Evolutionary conservation across 495 filamentous ascomycete genomes (phyloP), one percentile per base, ranked within the genome.

Genomic region (Opeltia flavorubescens): DNA sequence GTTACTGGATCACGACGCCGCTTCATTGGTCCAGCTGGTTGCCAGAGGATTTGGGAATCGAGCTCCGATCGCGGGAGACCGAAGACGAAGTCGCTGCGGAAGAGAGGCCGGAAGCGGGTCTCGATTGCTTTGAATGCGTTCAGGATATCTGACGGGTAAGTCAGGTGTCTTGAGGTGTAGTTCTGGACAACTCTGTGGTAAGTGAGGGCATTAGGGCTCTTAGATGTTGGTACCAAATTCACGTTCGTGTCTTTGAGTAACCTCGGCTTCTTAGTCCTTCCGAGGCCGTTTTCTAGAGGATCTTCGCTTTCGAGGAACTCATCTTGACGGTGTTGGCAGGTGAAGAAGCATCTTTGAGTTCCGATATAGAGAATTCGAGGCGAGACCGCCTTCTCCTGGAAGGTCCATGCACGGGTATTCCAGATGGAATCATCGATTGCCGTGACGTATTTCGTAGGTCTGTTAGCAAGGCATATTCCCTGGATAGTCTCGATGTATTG

Each of bases 341-440:
- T 59, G 42, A 62, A 70, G 35, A 62, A 65, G 33, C 61, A 42
- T 36, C 67, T 61, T 3, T 57, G 28, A 4, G 62, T 51, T 0
- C 51, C 59, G 35, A 71, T 58, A 36, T 56, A 59, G 11, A 69
- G 46, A 0, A 61, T 49, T 24, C 50, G 46, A 12, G 21, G 31
- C 24, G 55, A 58, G 11, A 53, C 27, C 2, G 55, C 17, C 7
- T 28, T 33, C 38, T 59, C 57, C 38, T 59, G 55, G 9, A 55
- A 52, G 7, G 57, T 59, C 57, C 55, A 59, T 18, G 55, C 55
- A 7, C 57, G 46, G 31, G 17, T 38, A 23, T 50, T 54, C 44
- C 49, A 56, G 7, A 36, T 31, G 4, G 48, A 56, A n/a, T 50
- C 21, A 27, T 26, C 24, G 26, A 48, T 34, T 8, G 40, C 12